Evolutionary conservation across 2,329 filamentous ascomycete species (phyloP), one percentile per base, ranked within the genome.

Genomic region (Penicillium janthinellum): DNA sequence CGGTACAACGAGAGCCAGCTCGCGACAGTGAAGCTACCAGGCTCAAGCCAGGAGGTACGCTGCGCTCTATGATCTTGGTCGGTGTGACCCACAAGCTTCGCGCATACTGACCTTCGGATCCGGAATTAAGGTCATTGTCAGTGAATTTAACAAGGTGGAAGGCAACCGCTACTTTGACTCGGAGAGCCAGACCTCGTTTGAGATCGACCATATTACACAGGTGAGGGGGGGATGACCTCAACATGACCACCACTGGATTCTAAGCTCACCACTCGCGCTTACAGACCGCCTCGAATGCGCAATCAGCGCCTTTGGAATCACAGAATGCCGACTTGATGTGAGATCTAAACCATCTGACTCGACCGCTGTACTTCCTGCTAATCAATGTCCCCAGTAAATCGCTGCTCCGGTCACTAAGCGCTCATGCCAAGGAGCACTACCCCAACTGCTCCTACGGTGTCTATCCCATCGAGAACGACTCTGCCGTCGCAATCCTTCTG

Each of bases 1-100:
- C 92, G 90, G 78, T 98, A 99, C 84, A 97, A 98, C 71, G 94
- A 99, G 79, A 90, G 93, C 77, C 95, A 99, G 78, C 90, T 97
- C 76, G 81, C 88, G 51, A 92, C 92, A 15, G 89, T 91, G 63
- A 96, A 96, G 83, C 86, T 99, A 57, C 94, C 94, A 0, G 92
- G 92, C 34, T 87, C 90, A 73, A 94, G 87, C 76, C 88, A 92
- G 75, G 79, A 89, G 79, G 92, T 96, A 73, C 56, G 80, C 51
- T 14, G 28, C 12, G 50, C 38, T 20, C 34, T 25, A 22, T 53
- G 5, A 14, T 34, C 17, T 12, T 1, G 4, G 14, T 28, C 22
- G 3, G 0, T 10, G 22, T 12, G 11, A 39, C 11, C 7, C 17
- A 1, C 14, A 14, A 51, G 49, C 10, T 7, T 25, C 1, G 38